These are phyloP conservation scores for Pulveroboletus sp. DNA, from an alignment of 768 basidiomycete species.

Conservation along the genomic window DNA sequence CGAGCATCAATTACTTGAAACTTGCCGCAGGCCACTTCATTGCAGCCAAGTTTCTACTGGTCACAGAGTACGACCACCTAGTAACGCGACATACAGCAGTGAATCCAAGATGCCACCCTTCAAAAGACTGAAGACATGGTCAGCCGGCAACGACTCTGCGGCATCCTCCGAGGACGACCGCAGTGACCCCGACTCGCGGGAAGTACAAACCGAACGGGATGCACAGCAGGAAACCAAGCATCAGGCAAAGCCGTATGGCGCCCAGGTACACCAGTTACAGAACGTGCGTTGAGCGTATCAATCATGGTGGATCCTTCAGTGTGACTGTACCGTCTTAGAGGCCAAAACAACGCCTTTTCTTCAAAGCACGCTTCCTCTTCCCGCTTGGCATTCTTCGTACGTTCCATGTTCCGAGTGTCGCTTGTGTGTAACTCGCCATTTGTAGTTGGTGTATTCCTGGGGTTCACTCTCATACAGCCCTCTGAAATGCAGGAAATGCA, in stretches of 20 bases:
- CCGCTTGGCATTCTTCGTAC: conserved; percentile 60
- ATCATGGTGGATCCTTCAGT: neutral
- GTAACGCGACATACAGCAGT: too few relatives aligned
- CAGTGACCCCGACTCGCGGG: neutral
- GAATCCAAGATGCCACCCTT: too few relatives aligned
- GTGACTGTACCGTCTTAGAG: conserved; percentile 7
- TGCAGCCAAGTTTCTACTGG: too few relatives aligned
- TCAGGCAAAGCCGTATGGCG: conserved; percentile 22
- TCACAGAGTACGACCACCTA: too few relatives aligned
- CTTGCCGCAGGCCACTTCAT: too few relatives aligned
- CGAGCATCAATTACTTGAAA: too few relatives aligned
- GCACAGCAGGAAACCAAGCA: conserved; percentile 21
- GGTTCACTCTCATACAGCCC: conserved; percentile 62
- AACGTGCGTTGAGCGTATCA: conserved; percentile 8
- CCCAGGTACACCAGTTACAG: conserved; percentile 24
- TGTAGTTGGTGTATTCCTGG: conserved; percentile 62
- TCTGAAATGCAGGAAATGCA: conserved; percentile 65
- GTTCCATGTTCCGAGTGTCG: conserved; percentile 22
- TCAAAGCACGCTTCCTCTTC: conserved; percentile 55
- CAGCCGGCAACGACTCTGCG: too few relatives aligned
- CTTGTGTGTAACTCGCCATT: conserved; percentile 1
- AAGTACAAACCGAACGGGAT: conserved; percentile 1
- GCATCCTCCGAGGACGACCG: conserved; percentile 12
- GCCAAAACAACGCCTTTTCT: conserved; percentile 16
- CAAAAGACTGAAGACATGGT: too few relatives aligned